Evolutionary conservation across 1,284 basidiomycete species (phyloP).

Genomic region (Leccinum pallidistipes): DNA sequence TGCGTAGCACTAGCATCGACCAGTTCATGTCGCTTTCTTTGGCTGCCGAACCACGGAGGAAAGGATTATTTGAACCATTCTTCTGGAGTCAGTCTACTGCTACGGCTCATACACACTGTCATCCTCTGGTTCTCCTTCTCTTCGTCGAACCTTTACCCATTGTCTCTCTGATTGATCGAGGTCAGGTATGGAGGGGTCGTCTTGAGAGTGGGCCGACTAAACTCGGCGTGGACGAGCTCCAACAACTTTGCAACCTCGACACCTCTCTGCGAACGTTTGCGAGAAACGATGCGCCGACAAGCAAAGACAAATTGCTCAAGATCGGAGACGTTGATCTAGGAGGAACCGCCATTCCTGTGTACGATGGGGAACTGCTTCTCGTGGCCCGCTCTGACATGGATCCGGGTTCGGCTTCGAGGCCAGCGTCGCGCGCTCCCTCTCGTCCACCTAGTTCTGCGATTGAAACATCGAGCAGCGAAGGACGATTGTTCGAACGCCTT

Average conservation of each 20-base stretch:
- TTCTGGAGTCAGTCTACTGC: slow-evolving; percentile 61
- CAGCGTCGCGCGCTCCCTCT: slow-evolving; percentile 58
- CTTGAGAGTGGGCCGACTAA: slow-evolving; percentile 55
- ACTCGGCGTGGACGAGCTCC: slow-evolving; percentile 53
- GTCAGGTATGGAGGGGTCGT: slow-evolving; percentile 60
- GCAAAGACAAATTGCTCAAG: slow-evolving; percentile 31
- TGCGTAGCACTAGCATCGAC: slow-evolving; percentile 52
- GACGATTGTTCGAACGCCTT: slow-evolving; percentile 56
- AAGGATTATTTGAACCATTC: slow-evolving; percentile 70
- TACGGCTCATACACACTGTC: slow-evolving; percentile 40
- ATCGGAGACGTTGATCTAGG: slow-evolving; percentile 52
- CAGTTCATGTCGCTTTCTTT: slow-evolving; percentile 78
- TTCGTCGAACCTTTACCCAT: slow-evolving; percentile 74
- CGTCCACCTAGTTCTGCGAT: slow-evolving; percentile 61
- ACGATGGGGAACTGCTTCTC: slow-evolving; percentile 70
- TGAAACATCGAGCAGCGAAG: slow-evolving; percentile 41
- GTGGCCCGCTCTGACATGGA: slow-evolving; percentile 54
- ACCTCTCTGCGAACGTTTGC: slow-evolving; percentile 24
- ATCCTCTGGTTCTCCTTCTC: slow-evolving; percentile 63
- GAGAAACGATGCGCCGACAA: slow-evolving; percentile 15
- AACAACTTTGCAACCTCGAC: slow-evolving; percentile 48
- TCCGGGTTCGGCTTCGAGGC: slow-evolving; percentile 48
- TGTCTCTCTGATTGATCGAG: slow-evolving; percentile 65
- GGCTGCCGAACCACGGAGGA: slow-evolving; percentile 68
- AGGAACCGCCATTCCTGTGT: slow-evolving; percentile 70